Base-by-base conservation (phyloP, 768 basidiomycete genomes). In the Suillus tomentosus region DNA sequence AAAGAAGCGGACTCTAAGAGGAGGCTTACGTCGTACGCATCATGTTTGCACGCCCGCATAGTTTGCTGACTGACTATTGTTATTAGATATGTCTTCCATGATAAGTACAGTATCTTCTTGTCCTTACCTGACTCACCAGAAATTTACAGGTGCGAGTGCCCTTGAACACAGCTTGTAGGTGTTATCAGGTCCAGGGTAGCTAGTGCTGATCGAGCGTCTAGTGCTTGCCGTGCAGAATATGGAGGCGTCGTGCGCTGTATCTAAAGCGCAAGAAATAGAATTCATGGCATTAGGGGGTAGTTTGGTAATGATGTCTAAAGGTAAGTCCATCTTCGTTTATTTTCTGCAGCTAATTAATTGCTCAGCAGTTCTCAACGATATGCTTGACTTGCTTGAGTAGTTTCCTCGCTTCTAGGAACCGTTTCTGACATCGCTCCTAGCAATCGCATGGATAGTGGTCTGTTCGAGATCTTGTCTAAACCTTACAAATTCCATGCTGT, bases 141-240 rank as follows among this genome's bases (percentile, higher is more conserved):
- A 65, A 66, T 73, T 64, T 64, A 81, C 87, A 91, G 82, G 91
- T 92, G 76, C 87, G 91, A 65, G 91, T 92, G 62, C 91, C 91
- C 34, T 77, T 92, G 60, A 92, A 92, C 70, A 92, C 90, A 50
- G 91, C 91, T 13, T 79, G 89, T 75, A 65, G 50, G 73, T 72
- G 48, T 56, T 36, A 40, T 53, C n/a, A n/a, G 31, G 45, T 31
- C 15, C 45, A 55, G 47, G 45, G 22, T 71, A 31, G 62, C 37
- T 55, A 37, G 39, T 53, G 19, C 58, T 54, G 39, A 56, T 64
- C 60, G 13, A 37, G 53, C 54, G 31, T 36, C 11, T 60, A 80
- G 79, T 95, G 15, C 80, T 96, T 57, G 94, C 95, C 1, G 90
- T 96, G 19, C 95, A 97, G 78, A 96, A 98, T 71, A 88, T 96